phyloP scores from a whole-genome alignment of 83 land plant species.

The Picea abies region DNA sequence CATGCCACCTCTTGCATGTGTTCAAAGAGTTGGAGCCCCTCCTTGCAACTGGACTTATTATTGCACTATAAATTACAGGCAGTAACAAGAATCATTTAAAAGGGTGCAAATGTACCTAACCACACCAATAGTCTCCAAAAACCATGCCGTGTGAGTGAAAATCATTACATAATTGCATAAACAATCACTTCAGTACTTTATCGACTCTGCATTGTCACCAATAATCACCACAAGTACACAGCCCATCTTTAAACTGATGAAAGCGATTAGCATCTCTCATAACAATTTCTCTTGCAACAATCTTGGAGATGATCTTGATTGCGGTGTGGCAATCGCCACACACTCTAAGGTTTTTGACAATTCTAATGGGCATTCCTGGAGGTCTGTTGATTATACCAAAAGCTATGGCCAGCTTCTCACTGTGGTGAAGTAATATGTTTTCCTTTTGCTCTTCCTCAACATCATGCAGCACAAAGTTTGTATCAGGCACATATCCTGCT shows the following conservation, averaged over 20 bases:
- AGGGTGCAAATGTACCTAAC: too few species aligned
- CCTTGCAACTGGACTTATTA: background rate
- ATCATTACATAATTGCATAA: too few species aligned
- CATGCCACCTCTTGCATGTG: constrained; percentile 29
- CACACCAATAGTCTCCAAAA: too few species aligned
- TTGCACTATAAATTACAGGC: too few species aligned
- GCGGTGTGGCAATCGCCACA: constrained; percentile 2
- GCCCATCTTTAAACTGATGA: constrained; percentile 1
- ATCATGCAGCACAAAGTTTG: constrained; percentile 7
- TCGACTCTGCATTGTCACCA: background rate
- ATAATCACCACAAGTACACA: background rate
- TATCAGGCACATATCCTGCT: constrained; percentile 30
- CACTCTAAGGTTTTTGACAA: background rate
- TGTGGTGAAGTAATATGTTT: background rate
- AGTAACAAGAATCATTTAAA: too few species aligned
- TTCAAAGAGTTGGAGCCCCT: constrained; percentile 28
- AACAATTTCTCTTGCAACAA: background rate
- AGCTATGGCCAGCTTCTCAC: constrained; percentile 11
- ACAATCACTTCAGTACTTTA: too few species aligned
- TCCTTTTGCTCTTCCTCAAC: background rate
- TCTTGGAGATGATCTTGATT: background rate
- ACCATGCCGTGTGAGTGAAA: too few species aligned
- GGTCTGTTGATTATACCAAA: background rate
- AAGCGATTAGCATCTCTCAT: background rate
- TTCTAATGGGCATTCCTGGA: background rate